A percentile compares a stretch with the other conserved stretches of the same genome.
These are phyloP conservation scores for Papiliotrema fonsecae DNA, from an alignment of 1,284 basidiomycete genomes.

Conservation along the genomic window DNA sequence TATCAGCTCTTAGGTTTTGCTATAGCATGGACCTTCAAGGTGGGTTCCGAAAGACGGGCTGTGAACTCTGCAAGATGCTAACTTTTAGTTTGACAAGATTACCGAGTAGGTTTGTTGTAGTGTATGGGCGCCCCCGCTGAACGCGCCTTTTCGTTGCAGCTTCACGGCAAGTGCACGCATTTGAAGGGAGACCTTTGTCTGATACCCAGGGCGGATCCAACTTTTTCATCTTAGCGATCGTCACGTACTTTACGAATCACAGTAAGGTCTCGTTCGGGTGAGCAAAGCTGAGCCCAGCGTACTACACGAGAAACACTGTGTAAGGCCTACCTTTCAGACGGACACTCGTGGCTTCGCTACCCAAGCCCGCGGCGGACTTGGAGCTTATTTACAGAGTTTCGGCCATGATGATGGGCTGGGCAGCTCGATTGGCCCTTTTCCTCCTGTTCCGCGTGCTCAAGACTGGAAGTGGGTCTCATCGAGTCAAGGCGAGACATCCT, in stretches of 20 bases:
- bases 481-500: not conserved
- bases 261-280: conserved; percentile 16
- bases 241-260: conserved; percentile 42
- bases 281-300: conserved; percentile 38
- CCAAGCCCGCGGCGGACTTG: not conserved
- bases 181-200: too few species aligned
- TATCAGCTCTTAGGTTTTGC: conserved; percentile 65
- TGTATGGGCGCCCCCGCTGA: not conserved
- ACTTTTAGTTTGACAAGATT: conserved; percentile 62
- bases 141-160: conserved; percentile 5
- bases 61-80: not conserved
- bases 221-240: conserved; percentile 56
- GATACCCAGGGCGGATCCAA: conserved; percentile 54
- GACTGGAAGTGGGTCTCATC: conserved; percentile 51
- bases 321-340: conserved; percentile 4
- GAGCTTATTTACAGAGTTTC: conserved; percentile 10
- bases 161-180: conserved; percentile 22
- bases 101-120: conserved; percentile 48
- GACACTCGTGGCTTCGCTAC: not conserved
- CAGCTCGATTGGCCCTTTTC: conserved; percentile 56
- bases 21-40: conserved; percentile 62
- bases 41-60: conserved; percentile 10
- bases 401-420: conserved; percentile 53
- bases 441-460: conserved; percentile 63
- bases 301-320: conserved; percentile 49